Base-by-base conservation (phyloP, 805 yeast genomes). In the Saturnispora gosingensis region DNA sequence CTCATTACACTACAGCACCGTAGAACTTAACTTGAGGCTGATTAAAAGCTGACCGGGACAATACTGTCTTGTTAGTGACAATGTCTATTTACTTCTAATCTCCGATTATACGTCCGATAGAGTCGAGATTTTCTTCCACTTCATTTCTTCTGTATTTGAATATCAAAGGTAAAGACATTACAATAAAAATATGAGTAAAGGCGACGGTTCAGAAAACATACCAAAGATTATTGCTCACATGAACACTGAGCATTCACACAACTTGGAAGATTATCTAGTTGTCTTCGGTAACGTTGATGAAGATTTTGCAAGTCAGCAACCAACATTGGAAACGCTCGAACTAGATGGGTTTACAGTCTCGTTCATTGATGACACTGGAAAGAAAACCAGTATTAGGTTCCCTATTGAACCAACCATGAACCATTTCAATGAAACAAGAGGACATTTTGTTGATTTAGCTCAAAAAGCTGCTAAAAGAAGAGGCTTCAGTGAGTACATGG, bases 211-310 rank as follows among this genome's bases (percentile, higher is more conserved):
- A 15, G 45, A 34, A 22, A 2, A 52, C 4, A 36, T 46, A 18
- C 34, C 61, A 16, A 69, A 86, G 61, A 85, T 88, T 47, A 67
- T 82, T n/a, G 63, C 74, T 25, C 93, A 87, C 65, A 86, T 88
- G 95, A 88, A 88, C 72, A 73, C 73, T 55, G 86, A 81, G 70
- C 96, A 88, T 66, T 74, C 70, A 51, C 70, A 84, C 61, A 80
- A 91, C 10, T 70, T 89, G 32, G 78, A 76, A 59, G 97, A 89
- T 67, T 86, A 81, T 62, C 69, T 88, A 22, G 80, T 70, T 15
- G 83, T 76, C 34, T 87, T 82, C 60, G 90, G 52, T 2, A 44
- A 52, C 13, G 55, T 57, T 27, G 53, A 51, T 40, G 22, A 43
- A 38, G 45, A 43, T 13, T 43, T 53, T n/a, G 57, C 58, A 9